phyloP scores from a whole-genome alignment of 345 rosid genomes.

The Nephelium lappaceum region DNA sequence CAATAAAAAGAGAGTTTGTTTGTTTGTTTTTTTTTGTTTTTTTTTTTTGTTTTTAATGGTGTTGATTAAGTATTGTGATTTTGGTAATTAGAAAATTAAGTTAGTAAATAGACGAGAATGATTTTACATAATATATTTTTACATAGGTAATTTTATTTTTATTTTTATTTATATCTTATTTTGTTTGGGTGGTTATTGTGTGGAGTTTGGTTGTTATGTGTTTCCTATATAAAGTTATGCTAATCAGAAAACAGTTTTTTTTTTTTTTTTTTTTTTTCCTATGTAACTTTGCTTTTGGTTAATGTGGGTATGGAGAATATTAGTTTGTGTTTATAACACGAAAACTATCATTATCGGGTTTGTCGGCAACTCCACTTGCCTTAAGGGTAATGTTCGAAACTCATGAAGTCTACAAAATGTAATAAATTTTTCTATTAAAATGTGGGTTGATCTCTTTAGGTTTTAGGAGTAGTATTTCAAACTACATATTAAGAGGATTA shows the following conservation, averaged over 20 bases:
- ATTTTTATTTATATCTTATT: not conserved
- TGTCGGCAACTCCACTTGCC: too few species aligned
- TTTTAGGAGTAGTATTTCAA: too few species aligned
- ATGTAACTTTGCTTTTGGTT: too few species aligned
- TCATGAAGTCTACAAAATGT: too few species aligned
- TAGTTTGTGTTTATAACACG: not conserved
- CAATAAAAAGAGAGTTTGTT: constrained; percentile 23
- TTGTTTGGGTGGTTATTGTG: not conserved
- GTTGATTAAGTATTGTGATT: constrained; percentile 14
- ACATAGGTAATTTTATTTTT: constrained; percentile 2
- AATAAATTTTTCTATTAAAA: too few species aligned
- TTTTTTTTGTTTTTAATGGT: not conserved
- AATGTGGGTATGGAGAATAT: not conserved
- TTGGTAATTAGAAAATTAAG: constrained; percentile 13
- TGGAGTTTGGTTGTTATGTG: constrained; percentile 19
- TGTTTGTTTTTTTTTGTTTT: not conserved
- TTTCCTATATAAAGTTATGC: constrained; percentile 2
- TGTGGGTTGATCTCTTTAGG: too few species aligned
- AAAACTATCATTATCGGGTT: too few species aligned
- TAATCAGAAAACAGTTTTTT: not conserved
- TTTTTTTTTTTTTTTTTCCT: too few species aligned
- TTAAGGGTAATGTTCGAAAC: too few species aligned
- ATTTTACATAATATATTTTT: constrained; percentile 11
- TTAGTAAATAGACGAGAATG: not conserved
- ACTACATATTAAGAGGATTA: too few species aligned